phyloP scores from a whole-genome alignment of 352 stramenopile genomes.

The Globisporangium uncinulatum region DNA sequence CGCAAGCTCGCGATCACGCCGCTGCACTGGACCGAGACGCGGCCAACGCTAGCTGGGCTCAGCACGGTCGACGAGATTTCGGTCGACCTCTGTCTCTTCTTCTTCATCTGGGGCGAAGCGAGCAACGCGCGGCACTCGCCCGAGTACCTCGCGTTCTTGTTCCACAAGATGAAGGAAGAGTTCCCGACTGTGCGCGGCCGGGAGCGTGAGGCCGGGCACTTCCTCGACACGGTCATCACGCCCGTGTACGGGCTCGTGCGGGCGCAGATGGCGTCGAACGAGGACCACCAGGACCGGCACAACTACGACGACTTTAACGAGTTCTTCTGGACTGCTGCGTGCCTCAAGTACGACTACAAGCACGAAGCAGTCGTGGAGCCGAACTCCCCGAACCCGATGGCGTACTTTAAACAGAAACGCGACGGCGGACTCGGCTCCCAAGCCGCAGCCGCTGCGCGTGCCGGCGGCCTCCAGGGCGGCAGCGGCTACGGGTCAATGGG shows the following conservation, averaged over 20 bases:
- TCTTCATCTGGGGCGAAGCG: conserved; percentile 98
- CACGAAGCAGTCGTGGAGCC: conserved; percentile 79
- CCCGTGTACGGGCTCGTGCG: conserved; percentile 91
- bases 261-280: conserved; percentile 84
- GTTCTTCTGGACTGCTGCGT: conserved; percentile 98
- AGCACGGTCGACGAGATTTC: conserved; percentile 88
- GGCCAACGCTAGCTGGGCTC: conserved; percentile 61
- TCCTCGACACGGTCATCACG: conserved; percentile 96
- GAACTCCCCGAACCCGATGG: conserved; percentile 52
- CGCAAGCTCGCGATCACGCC: conserved; percentile 73
- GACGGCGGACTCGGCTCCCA: conserved; percentile 15
- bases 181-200: conserved; percentile 66
- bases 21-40: conserved; percentile 65
- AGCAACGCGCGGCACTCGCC: conserved; percentile 97
- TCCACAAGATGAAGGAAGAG: conserved; percentile 93
- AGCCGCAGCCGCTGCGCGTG: conserved; percentile 5
- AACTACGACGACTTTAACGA: conserved; percentile 99
- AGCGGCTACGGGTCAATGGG: conserved; percentile 13
- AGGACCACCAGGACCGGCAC: conserved; percentile 92
- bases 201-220: conserved; percentile 92
- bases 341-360: conserved; percentile 94
- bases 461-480: conserved; percentile 13
- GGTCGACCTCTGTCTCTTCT: conserved; percentile 91
- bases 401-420: conserved; percentile 43
- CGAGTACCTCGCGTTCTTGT: conserved; percentile 98